phyloP scores from a whole-genome alignment of 2,329 filamentous ascomycete genomes.

The Didymella keratinophila region DNA sequence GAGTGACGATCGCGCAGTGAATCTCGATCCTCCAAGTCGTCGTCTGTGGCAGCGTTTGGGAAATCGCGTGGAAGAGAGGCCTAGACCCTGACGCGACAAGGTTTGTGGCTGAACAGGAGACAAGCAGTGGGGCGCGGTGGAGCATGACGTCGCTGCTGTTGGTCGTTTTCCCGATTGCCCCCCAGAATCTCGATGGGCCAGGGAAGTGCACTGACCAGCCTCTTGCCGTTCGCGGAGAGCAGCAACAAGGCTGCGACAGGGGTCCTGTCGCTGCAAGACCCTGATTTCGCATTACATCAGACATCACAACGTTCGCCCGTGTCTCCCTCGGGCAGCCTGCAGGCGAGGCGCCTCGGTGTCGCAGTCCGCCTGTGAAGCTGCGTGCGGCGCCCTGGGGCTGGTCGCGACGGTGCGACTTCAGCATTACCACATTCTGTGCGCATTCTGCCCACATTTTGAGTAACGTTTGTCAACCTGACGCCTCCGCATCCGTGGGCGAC shows the following conservation, averaged over 20 bases:
- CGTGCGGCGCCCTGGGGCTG: slow-evolving; percentile 3
- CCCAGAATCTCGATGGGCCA: slow-evolving; percentile 27
- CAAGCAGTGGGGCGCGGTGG: background rate
- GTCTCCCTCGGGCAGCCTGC: slow-evolving; percentile 13
- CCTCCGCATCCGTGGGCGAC: background rate
- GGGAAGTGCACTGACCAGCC: slow-evolving; percentile 4
- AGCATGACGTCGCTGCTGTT: slow-evolving; percentile 28
- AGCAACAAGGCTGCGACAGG: slow-evolving; percentile 19
- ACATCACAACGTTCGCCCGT: slow-evolving; percentile 25
- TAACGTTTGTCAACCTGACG: background rate
- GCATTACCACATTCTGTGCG: slow-evolving; percentile 1
- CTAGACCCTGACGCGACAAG: slow-evolving; percentile 21
- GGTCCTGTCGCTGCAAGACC: slow-evolving; percentile 20
- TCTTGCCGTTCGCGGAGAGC: slow-evolving; percentile 19
- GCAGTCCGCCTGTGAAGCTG: slow-evolving; percentile 2
- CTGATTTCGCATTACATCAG: slow-evolving; percentile 37
- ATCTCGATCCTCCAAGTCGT: slow-evolving; percentile 24
- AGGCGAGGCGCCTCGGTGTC: slow-evolving; percentile 12
- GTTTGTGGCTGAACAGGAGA: slow-evolving; percentile 25
- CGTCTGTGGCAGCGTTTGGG: slow-evolving; percentile 26
- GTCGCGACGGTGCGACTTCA: background rate
- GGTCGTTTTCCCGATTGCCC: slow-evolving; percentile 25
- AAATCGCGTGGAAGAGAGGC: slow-evolving; percentile 22
- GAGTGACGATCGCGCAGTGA: slow-evolving; percentile 23
- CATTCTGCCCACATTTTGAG: background rate